Evolutionary conservation across 2,329 filamentous ascomycete species (phyloP), one percentile per base, ranked within the genome.

Genomic region (Penicillium expansum): DNA sequence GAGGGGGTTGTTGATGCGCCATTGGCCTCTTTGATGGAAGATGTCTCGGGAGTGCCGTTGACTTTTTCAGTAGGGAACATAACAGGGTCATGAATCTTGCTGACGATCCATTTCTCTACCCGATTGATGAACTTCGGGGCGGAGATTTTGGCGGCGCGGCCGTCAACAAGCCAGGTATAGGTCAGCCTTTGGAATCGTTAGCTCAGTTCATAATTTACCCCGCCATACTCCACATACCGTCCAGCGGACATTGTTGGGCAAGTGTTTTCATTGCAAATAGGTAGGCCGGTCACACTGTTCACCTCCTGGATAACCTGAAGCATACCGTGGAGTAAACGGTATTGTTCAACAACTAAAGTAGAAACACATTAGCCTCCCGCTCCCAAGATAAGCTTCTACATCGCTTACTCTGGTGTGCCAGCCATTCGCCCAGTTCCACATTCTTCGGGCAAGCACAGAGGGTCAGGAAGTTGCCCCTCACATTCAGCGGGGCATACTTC

Each of bases 401-500:
- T 43, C 48, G 68, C 78, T 71, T 82, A 96, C 93, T 87, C 82
- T 97, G 93, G 75, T 97, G 91, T 61, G 92, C 92, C 66, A 97
- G 83, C 93, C 93, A 97, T 76, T 97, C 93, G 64, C 91, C 93
- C 71, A 91, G 86, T 69, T 97, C 93, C 44, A 97, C 90, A 55
- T 94, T 92, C 79, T 93, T 92, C 22, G 93, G 93, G 71, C 92
- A 89, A 48, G 92, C 91, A 68, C 92, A 95, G 58, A 97, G 78
- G 11, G 93, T 97, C 88, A 96, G 91, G 73, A 97, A 97, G 79
- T 97, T 97, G 58, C 93, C 93, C 79, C 93, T 96, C 69, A 97
- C 92, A 63, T 96, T 96, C 69, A 96, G 86, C 71, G 88, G 90
- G 53, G 89, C 87, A 58, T 80, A 80, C 66, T 79, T 80, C 69